A percentile compares a stretch with the other conserved stretches of the same genome.
phyloP scores from a whole-genome alignment of 176 grass and related monocot species.

The Hyparrhenia diplandra region DNA sequence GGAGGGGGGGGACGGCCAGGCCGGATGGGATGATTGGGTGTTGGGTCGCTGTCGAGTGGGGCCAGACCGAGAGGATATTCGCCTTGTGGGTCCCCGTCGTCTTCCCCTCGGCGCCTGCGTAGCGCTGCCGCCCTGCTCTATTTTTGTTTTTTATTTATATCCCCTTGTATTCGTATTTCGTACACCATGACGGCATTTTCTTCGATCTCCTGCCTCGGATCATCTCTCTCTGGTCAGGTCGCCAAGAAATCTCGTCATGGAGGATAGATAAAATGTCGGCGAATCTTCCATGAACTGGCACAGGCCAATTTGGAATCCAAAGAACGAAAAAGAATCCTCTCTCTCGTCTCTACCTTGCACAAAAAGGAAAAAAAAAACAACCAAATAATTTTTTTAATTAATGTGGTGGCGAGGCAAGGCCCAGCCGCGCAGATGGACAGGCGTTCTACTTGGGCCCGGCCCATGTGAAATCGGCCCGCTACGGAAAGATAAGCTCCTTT shows the following conservation, averaged over 20 bases:
- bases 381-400: not conserved
- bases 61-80: constrained; percentile 3
- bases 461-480: not conserved
- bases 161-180: not conserved
- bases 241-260: not conserved
- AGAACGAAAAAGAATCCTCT: not conserved
- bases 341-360: not conserved
- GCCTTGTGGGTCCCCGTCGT: constrained; percentile 23
- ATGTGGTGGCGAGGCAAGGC: not conserved
- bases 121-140: not conserved
- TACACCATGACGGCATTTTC: not conserved
- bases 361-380: not conserved
- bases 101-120: constrained; percentile 14
- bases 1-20: not conserved
- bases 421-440: not conserved
- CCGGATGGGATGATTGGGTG: not conserved
- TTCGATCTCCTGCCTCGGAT: not conserved
- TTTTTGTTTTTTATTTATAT: not conserved
- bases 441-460: not conserved
- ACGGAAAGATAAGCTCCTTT: not conserved
- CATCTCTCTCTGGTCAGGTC: not conserved
- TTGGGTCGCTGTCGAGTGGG: constrained; percentile 3
- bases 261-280: not conserved
- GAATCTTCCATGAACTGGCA: not conserved
- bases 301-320: not conserved